Evolutionary conservation across 1,139 yeast genomes (phyloP).

Genomic region (Blastobotrys buckinghamii): DNA sequence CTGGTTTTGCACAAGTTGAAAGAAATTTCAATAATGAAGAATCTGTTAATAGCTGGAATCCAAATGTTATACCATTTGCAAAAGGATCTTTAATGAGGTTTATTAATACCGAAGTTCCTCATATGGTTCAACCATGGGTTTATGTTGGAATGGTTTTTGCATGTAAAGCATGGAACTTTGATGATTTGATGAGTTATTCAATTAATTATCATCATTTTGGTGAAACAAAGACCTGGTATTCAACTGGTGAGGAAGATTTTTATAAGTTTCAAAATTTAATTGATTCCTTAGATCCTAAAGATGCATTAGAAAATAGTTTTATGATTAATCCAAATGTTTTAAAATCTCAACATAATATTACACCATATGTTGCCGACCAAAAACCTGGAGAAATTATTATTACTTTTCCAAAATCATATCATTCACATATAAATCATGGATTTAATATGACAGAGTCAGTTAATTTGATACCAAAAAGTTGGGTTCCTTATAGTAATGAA

Average conservation of each 20-base stretch:
- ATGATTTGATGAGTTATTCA: slow-evolving; percentile 63
- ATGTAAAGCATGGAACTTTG: slow-evolving; percentile 61
- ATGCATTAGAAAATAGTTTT: slow-evolving; percentile 64
- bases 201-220: slow-evolving; percentile 64
- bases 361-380: slow-evolving; percentile 67
- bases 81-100: slow-evolving; percentile 46
- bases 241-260: slow-evolving; percentile 64
- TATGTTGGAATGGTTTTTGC: slow-evolving; percentile 62
- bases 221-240: slow-evolving; percentile 69
- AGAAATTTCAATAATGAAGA: slow-evolving; percentile 14
- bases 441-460: slow-evolving; percentile 77
- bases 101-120: slow-evolving; percentile 38
- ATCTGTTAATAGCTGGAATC: slow-evolving; percentile 54
- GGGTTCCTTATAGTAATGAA: slow-evolving; percentile 40
- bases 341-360: slow-evolving; percentile 44
- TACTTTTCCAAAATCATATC: slow-evolving; percentile 75
- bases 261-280: slow-evolving; percentile 40
- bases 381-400: slow-evolving; percentile 72
- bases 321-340: slow-evolving; percentile 60
- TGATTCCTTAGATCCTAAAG: neutral
- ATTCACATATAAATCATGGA: slow-evolving; percentile 76
- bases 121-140: slow-evolving; percentile 40
- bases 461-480: slow-evolving; percentile 61
- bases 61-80: slow-evolving; percentile 53
- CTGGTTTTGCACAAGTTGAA: slow-evolving; percentile 45